Base-by-base conservation (phyloP, 176 grass and related monocot species). In the Carex littledalei region DNA sequence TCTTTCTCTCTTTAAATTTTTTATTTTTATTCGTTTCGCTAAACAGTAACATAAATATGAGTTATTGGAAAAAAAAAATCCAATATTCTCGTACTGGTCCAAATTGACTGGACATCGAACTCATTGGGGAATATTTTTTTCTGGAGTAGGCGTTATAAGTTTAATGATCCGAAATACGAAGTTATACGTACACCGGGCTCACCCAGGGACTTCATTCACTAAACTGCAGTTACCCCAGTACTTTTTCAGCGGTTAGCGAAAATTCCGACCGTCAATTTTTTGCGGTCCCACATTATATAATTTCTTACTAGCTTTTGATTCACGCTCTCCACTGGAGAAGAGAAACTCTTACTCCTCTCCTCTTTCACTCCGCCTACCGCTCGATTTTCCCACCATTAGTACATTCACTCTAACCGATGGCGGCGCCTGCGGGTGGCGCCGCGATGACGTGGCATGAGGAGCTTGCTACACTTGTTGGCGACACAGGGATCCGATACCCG, bases 401-500 rank as follows among this genome's bases (percentile, higher is more conserved):
- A 78, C 24, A 78, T 55, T 78, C 35, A 2, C 49, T 1, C 15
- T 56, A 56, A 52, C 63, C 55, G 67, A 68, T 63, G 92, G 84
- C 87, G 67, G 87, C 79, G 85, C 65, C 24, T 65, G 85, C 84
- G 80, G 93, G 81, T 78, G 83, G 81, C 84, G 89, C 86, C 61
- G 32, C 86, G 84, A 95, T 95, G 96, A 88, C 91, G 87, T 99
- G 96, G 96, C 91, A 94, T 52, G 96, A 99, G 34, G 91, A 99
- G 37, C 85, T 95, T 14, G 80, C 84, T 50, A 92, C 82, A 67
- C 84, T 91, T 17, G 88, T 89, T 57, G 90, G 81, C 0, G 91
- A 91, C 65, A 58, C 87, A 3, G 89, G 86, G 80, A 84, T 85
- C 57, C 65, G 64, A 15, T 84, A 92, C 65, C 32, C 85, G 13